Evolutionary conservation across 73 alveolate species (phyloP).

Genomic region (Diophrys appendiculata): DNA sequence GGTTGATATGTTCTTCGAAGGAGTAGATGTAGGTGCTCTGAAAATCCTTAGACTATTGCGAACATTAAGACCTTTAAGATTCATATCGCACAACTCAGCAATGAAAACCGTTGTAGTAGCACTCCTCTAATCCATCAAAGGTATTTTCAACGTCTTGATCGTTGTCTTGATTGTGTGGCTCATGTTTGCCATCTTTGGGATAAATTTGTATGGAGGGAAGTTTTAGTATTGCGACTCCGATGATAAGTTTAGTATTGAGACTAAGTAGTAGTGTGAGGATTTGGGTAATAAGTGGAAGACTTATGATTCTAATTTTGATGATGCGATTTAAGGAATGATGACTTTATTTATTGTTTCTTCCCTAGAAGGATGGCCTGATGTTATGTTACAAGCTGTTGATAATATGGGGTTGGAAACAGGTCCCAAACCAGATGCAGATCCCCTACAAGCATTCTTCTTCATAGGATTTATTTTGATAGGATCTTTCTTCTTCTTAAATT

Average conservation of each 20-base stretch:
- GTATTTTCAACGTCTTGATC: slow-evolving; percentile 73
- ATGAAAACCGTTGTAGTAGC: slow-evolving; percentile 88
- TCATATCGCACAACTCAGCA: slow-evolving; percentile 88
- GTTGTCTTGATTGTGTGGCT: slow-evolving; percentile 78
- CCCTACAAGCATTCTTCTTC: slow-evolving; percentile 51
- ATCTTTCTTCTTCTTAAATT: slow-evolving; percentile 56
- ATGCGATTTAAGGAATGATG: slow-evolving; percentile 23
- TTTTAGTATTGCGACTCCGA: slow-evolving; percentile 38
- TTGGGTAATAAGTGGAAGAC: slow-evolving; percentile 1
- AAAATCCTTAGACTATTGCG: slow-evolving; percentile 89
- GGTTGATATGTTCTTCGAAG: slow-evolving; percentile 75
- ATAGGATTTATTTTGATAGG: slow-evolving; percentile 49
- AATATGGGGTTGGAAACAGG: slow-evolving; percentile 29
- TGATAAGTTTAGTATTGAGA: slow-evolving; percentile 5
- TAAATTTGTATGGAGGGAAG: slow-evolving; percentile 49
- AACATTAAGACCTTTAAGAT: slow-evolving; percentile 91
- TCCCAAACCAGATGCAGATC: slow-evolving; percentile 27
- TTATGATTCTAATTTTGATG: slow-evolving; percentile 44
- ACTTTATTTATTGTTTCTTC: slow-evolving; percentile 51
- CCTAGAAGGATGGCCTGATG: slow-evolving; percentile 58
- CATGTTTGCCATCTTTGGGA: slow-evolving; percentile 63
- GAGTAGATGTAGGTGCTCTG: slow-evolving; percentile 59
- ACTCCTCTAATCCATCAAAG: slow-evolving; percentile 74
- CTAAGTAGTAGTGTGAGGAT: slow-evolving; percentile 9
- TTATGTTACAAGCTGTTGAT: slow-evolving; percentile 54